Evolutionary conservation across 2,329 filamentous ascomycete genomes (phyloP).

Genomic region (Cyphellophora europaea): DNA sequence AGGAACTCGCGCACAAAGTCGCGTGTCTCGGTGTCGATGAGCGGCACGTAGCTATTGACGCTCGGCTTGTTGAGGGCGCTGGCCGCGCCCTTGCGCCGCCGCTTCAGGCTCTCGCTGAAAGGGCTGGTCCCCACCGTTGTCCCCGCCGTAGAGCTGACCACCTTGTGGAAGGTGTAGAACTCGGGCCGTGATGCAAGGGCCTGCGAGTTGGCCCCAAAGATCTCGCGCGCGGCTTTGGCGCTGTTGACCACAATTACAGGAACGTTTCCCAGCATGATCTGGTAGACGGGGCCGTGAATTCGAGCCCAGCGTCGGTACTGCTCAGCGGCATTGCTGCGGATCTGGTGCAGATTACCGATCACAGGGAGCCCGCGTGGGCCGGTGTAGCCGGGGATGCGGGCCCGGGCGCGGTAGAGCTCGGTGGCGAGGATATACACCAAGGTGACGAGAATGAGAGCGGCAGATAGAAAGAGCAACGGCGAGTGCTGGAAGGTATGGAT

Average conservation of each 20-base stretch:
- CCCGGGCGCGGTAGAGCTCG: slow-evolving; percentile 37
- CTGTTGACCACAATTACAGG: slow-evolving; percentile 49
- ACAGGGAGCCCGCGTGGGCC: slow-evolving; percentile 44
- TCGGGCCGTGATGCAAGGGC: slow-evolving; percentile 47
- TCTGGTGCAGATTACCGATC: slow-evolving; percentile 48
- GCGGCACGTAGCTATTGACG: slow-evolving; percentile 52
- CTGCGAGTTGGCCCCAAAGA: slow-evolving; percentile 46
- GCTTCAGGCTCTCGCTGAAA: slow-evolving; percentile 56
- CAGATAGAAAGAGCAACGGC: slow-evolving; percentile 2
- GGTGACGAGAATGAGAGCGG: neutral
- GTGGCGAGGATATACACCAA: slow-evolving; percentile 39
- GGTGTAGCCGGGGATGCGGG: slow-evolving; percentile 36
- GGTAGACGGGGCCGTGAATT: slow-evolving; percentile 43
- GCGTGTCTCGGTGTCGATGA: slow-evolving; percentile 54
- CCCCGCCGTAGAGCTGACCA: slow-evolving; percentile 42
- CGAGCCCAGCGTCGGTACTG: slow-evolving; percentile 48
- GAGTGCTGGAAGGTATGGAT: neutral
- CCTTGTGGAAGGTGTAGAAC: slow-evolving; percentile 53
- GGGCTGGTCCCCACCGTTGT: slow-evolving; percentile 61
- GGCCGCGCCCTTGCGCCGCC: slow-evolving; percentile 55
- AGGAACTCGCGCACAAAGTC: slow-evolving; percentile 54
- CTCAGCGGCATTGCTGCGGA: slow-evolving; percentile 46
- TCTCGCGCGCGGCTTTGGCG: slow-evolving; percentile 39
- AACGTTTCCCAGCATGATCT: slow-evolving; percentile 49
- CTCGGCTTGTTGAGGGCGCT: slow-evolving; percentile 57